Evolutionary conservation across 805 yeast species (phyloP).

Genomic region (Monosporozyma aerobia): DNA sequence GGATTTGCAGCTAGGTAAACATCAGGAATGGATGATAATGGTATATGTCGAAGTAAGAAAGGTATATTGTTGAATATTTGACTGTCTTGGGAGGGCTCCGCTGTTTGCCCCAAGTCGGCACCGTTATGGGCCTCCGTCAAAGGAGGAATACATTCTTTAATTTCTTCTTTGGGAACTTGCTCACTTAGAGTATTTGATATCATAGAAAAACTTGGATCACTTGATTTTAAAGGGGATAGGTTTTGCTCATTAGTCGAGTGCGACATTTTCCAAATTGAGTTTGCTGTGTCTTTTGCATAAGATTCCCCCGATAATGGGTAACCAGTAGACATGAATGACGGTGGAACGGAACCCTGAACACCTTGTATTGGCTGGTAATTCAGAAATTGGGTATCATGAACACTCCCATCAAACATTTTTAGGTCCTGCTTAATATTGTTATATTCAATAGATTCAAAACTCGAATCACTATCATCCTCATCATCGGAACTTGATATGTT

Average conservation of each 20-base stretch:
- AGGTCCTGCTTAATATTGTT: constrained; percentile 12
- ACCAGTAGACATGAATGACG: constrained; percentile 7
- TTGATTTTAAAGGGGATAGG: constrained; percentile 15
- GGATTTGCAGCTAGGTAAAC: constrained; percentile 30
- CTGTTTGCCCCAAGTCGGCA: background rate
- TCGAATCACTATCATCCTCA: constrained; percentile 25
- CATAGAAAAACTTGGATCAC: constrained; percentile 7
- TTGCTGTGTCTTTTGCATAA: constrained; percentile 13
- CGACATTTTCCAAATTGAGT: constrained; percentile 22
- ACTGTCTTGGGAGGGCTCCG: background rate
- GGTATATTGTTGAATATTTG: constrained; percentile 51
- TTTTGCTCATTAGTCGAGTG: constrained; percentile 13
- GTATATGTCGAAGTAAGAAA: constrained; percentile 54
- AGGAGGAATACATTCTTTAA: background rate
- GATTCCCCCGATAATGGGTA: constrained; percentile 7
- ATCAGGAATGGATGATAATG: constrained; percentile 53
- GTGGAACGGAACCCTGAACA: constrained; percentile 11
- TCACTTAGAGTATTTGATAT: background rate
- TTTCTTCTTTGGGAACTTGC: background rate
- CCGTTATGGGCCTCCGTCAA: background rate
- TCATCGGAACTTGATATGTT: constrained; percentile 27
- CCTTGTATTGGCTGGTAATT: constrained; percentile 9
- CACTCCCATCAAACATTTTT: constrained; percentile 12
- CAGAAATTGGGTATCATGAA: constrained; percentile 13
- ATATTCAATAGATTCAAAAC: constrained; percentile 19